Conservation (phyloP, 2,329 filamentous ascomycete genomes). For the Ceratocystis smalleyi region DNA sequence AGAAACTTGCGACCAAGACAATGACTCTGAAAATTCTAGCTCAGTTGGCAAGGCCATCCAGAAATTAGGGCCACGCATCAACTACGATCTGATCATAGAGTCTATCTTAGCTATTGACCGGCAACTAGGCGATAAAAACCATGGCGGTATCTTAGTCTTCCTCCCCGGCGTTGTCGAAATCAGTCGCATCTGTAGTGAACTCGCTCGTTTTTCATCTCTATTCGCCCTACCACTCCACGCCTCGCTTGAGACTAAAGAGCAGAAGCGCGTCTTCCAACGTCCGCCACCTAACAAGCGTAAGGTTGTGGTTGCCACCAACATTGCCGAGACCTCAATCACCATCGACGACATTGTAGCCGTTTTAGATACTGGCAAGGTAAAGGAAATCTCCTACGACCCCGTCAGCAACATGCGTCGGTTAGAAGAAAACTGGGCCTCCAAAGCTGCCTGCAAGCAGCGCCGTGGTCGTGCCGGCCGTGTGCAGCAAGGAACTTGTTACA, state of each 20-base stretch:
- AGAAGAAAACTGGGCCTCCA: conserved; percentile 88
- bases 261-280: conserved; percentile 67
- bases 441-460: conserved; percentile 85
- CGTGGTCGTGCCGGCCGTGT: conserved; percentile 89
- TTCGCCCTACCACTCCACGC: conserved; percentile 82
- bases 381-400: conserved; percentile 88
- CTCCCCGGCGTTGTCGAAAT: conserved; percentile 87
- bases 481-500: conserved; percentile 80
- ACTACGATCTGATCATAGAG: conserved; percentile 72
- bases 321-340: conserved; percentile 95
- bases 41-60: conserved; percentile 55
- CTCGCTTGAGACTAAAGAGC: conserved; percentile 74
- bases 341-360: conserved; percentile 96
- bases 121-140: conserved; percentile 51
- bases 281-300: conserved; percentile 72
- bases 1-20: conserved; percentile 28
- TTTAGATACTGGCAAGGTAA: conserved; percentile 87
- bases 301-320: conserved; percentile 87
- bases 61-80: conserved; percentile 66
- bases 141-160: conserved; percentile 86
- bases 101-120: conserved; percentile 69
- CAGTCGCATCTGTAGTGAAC: conserved; percentile 55
- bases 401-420: conserved; percentile 87
- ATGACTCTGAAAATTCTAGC: conserved; percentile 6
- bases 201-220: conserved; percentile 46